Percentiles rank a stretch among this genome's conserved stretches.
Conservation (phyloP, 2,329 filamentous ascomycete species). For the Aspergillus brasiliensis region DNA sequence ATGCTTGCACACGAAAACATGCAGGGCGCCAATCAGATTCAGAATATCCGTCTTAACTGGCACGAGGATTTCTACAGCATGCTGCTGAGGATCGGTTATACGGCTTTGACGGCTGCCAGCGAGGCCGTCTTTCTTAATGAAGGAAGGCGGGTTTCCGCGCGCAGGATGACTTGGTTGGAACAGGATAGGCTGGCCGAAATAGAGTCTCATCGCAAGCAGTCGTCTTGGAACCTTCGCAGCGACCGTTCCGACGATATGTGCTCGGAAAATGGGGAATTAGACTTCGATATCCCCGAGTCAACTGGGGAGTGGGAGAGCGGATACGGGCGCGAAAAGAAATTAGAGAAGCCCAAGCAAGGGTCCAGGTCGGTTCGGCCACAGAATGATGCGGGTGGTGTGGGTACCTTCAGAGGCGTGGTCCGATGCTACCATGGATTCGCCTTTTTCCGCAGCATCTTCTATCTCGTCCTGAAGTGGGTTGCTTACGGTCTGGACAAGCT, state of each 20-base stretch:
- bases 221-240: constrained; percentile 19
- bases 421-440: constrained; percentile 74
- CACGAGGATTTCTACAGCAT: constrained; percentile 96
- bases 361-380: constrained; percentile 39
- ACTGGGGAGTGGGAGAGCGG: constrained; percentile 47
- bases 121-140: constrained; percentile 96
- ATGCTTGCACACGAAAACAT: constrained; percentile 78
- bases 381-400: constrained; percentile 64
- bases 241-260: constrained; percentile 19
- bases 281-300: constrained; percentile 39
- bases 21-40: constrained; percentile 86
- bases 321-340: constrained; percentile 49
- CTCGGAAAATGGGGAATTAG: constrained; percentile 36
- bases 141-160: constrained; percentile 72
- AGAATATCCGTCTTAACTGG: constrained; percentile 75
- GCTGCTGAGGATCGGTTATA: constrained; percentile 81
- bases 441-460: constrained; percentile 74
- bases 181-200: constrained; percentile 80
- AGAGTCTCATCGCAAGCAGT: constrained; percentile 50
- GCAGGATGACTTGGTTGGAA: constrained; percentile 85
- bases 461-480: constrained; percentile 62
- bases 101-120: constrained; percentile 86
- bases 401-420: constrained; percentile 74
- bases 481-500: constrained; percentile 58
- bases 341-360: constrained; percentile 42